These are phyloP conservation scores for Populus davidiana DNA, from an alignment of 345 rosid genomes.

Conservation along the genomic window DNA sequence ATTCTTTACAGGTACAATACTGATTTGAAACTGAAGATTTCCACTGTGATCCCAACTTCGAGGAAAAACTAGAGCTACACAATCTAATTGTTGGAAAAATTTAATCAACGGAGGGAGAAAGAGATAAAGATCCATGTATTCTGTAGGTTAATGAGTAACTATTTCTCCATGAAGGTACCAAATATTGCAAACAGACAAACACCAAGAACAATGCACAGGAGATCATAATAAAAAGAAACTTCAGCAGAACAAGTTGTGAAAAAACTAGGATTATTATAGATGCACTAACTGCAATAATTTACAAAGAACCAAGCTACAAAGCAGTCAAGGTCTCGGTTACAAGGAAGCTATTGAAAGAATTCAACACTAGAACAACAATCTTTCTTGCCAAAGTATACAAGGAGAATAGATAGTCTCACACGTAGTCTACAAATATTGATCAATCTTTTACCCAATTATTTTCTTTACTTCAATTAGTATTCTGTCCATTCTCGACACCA, in stretches of 20 bases:
- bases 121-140: background rate
- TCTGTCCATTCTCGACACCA: conserved; percentile 74
- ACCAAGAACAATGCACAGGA: background rate
- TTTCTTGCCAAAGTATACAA: conserved; percentile 61
- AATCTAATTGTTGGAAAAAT: background rate
- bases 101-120: background rate
- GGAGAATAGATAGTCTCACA: conserved; percentile 47
- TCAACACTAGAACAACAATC: conserved; percentile 61
- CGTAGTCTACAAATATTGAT: conserved; percentile 61
- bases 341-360: conserved; percentile 37
- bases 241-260: background rate
- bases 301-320: conserved; percentile 61
- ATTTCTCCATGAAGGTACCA: background rate
- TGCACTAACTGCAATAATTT: conserved; percentile 64
- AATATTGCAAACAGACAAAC: background rate
- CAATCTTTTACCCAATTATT: conserved; percentile 25
- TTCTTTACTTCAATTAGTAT: conserved; percentile 47
- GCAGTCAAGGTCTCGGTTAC: conserved; percentile 54
- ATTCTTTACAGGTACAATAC: background rate
- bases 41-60: background rate
- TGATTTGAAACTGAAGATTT: background rate
- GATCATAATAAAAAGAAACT: background rate
- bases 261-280: conserved; percentile 46
- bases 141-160: background rate
- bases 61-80: background rate